Base-by-base conservation (phyloP, 495 filamentous ascomycete genomes). In the Lentithecium fluviatile region DNA sequence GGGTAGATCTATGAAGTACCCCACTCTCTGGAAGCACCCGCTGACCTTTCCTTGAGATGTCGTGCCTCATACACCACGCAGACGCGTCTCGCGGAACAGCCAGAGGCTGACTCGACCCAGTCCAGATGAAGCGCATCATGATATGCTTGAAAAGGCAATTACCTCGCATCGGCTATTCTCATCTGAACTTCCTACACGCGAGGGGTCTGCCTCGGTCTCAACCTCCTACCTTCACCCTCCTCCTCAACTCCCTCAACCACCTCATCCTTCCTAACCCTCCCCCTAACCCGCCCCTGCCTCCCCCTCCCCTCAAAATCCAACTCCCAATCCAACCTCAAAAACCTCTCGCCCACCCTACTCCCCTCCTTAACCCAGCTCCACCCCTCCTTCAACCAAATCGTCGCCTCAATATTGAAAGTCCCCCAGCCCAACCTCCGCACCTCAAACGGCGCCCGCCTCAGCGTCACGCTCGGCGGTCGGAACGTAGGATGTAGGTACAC, bases 401-500 rank as follows among this genome's bases (percentile, higher is more conserved):
- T 24, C 6, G 64, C 64, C 13, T 47, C 32, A 19, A 71, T 61
- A n/a, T 29, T 62, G 47, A 71, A 71, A 26, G n/a, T 32, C 7
- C 69, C 67, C 69, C 69, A 71, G 10, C 69, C 69, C 7, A 58
- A 37, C 8, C 69, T 37, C 7, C 56, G 38, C 32, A 71, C 51
- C 46, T 64, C 57, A 45, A 67, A 71, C 5, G 69, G 69, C 11
- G 69, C 56, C 3, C 58, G n/a, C 2, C 15, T 40, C 21, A 65
- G 57, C 10, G 60, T 58, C 23, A 69, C 26, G 23, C 42, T 38
- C 11, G 37, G 45, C 15, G 64, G 67, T 1, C 55, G 51, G 47
- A 71, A 71, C 1, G 69, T 69, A 17, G 67, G 67, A 47, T 71
- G 69, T 20, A 69, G 64, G 25, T 62, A 25, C 24, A 71, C 64